phyloP scores from a whole-genome alignment of 352 stramenopile species.

The Phytopythium boreale region DNA sequence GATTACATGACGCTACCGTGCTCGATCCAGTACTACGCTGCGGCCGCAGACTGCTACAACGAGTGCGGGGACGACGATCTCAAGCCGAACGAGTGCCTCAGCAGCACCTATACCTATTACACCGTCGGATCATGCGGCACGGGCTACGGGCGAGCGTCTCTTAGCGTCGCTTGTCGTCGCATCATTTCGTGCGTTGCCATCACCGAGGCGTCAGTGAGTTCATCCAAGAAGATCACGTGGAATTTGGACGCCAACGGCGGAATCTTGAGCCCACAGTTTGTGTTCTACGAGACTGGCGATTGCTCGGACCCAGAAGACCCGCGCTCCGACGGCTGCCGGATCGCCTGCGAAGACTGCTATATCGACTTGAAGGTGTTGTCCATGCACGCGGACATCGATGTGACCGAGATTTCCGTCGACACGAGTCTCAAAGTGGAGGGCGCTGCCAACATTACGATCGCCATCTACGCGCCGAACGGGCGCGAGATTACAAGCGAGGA shows the following conservation, averaged over 20 bases:
- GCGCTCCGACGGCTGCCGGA: neutral
- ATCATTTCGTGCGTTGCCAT: conserved; percentile 1
- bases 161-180: neutral
- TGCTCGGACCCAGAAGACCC: conserved; percentile 3
- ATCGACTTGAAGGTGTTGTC: neutral
- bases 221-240: neutral
- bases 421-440: neutral
- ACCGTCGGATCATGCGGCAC: neutral
- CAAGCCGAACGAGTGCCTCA: neutral
- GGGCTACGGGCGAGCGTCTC: neutral
- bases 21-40: neutral
- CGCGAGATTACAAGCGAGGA: neutral
- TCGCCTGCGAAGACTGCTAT: neutral
- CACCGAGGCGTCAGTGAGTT: neutral
- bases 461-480: conserved; percentile 1
- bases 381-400: neutral
- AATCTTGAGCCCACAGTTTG: neutral
- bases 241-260: neutral
- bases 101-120: neutral
- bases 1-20: neutral
- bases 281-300: neutral
- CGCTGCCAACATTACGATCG: neutral
- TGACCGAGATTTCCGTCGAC: neutral
- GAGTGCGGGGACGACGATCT: neutral
- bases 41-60: neutral